These are phyloP conservation scores for Hymenochaete sp. DNA, from an alignment of 1,284 basidiomycete species.

Conservation along the genomic window DNA sequence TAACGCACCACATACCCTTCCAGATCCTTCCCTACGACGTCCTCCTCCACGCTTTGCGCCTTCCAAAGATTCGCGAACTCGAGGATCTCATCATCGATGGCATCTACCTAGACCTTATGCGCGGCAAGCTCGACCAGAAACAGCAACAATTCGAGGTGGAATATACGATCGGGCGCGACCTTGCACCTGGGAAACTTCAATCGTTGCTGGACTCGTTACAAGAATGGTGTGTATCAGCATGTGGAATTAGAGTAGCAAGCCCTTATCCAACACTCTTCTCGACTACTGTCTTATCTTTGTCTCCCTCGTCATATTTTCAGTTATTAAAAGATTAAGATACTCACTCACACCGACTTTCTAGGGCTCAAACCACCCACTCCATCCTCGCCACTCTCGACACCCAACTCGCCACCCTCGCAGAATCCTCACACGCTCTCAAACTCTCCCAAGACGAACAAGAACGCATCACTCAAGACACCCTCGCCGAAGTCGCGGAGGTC, in stretches of 20 bases:
- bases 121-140: conserved; percentile 88
- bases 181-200: conserved; percentile 60
- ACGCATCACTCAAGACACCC: conserved; percentile 32
- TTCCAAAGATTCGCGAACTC: conserved; percentile 72
- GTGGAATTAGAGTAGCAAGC: too few species aligned
- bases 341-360: conserved; percentile 24
- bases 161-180: conserved; percentile 84
- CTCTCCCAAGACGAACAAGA: conserved; percentile 40
- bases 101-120: conserved; percentile 83
- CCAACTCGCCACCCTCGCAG: conserved; percentile 41
- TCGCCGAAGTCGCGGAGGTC: conserved; percentile 52
- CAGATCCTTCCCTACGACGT: conserved; percentile 70
- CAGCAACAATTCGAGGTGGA: conserved; percentile 81
- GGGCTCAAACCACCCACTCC: conserved; percentile 66
- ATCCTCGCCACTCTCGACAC: conserved; percentile 48
- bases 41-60: conserved; percentile 58
- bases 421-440: conserved; percentile 29
- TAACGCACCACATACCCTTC: not conserved
- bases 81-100: conserved; percentile 95
- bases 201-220: conserved; percentile 52
- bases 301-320: conserved; percentile 1
- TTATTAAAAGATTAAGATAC: too few species aligned
- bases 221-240: conserved; percentile 50
- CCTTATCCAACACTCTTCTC: too few species aligned
- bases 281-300: too few species aligned